Conservation (phyloP, 2,329 filamentous ascomycete species). For the Colletotrichum phormii region DNA sequence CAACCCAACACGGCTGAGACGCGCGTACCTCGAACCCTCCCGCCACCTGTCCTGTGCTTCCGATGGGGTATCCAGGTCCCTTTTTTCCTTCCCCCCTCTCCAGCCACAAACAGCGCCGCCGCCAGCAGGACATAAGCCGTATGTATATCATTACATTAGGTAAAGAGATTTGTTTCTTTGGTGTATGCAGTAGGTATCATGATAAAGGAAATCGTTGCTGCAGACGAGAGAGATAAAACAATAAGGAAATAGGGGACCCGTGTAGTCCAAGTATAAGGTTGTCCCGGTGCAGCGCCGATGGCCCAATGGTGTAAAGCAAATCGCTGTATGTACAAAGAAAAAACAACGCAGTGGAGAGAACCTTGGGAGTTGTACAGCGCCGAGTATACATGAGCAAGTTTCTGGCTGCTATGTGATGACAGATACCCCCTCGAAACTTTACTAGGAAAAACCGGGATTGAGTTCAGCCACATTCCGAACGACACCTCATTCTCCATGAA, state of each 20-base stretch:
- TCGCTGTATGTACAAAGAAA: conserved; percentile 23
- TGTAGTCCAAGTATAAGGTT: not conserved
- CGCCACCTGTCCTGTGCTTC: not conserved
- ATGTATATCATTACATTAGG: conserved; percentile 38
- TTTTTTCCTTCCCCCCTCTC: not conserved
- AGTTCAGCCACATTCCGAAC: not conserved
- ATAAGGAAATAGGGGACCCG: not conserved
- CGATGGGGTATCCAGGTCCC: conserved; percentile 11
- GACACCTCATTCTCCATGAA: conserved; percentile 29
- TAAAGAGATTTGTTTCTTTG: conserved; percentile 24
- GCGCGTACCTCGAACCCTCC: not conserved
- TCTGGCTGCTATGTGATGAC: not conserved
- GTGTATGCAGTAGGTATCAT: conserved; percentile 34
- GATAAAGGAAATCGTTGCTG: conserved; percentile 12
- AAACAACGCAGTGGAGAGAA: not conserved
- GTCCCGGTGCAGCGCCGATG: conserved; percentile 12
- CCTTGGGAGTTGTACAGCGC: conserved; percentile 24
- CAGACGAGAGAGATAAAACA: not conserved
- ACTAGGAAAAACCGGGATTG: not conserved
- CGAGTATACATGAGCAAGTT: not conserved
- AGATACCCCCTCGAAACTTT: not conserved
- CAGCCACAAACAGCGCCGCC: conserved; percentile 34
- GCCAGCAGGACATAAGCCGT: conserved; percentile 32
- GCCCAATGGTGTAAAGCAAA: conserved; percentile 6
- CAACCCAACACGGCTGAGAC: not conserved